Evolutionary conservation across 495 filamentous ascomycete genomes (phyloP).

Genomic region (Neurospora hispaniola): DNA sequence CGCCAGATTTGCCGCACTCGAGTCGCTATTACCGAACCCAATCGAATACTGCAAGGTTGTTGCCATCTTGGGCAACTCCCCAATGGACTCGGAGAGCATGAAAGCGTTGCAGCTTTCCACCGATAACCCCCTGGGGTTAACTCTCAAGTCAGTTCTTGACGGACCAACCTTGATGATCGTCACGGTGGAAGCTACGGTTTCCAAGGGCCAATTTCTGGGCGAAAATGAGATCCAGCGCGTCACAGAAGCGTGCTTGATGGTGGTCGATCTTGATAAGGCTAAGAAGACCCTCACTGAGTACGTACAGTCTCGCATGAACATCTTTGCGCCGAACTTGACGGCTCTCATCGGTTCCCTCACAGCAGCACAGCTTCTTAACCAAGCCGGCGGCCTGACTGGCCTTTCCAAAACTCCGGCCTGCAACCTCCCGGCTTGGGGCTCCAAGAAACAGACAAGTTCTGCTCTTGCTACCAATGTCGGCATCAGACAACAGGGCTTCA

Average conservation of each 20-base stretch:
- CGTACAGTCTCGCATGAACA: slow-evolving; percentile 93
- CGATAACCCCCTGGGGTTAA: slow-evolving; percentile 63
- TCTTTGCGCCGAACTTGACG: slow-evolving; percentile 94
- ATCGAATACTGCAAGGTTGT: slow-evolving; percentile 95
- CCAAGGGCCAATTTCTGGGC: slow-evolving; percentile 66
- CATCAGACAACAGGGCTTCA: slow-evolving; percentile 82
- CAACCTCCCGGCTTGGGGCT: slow-evolving; percentile 82
- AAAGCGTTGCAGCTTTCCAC: slow-evolving; percentile 58
- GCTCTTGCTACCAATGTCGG: slow-evolving; percentile 93
- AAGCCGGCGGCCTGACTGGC: slow-evolving; percentile 75
- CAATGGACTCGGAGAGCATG: slow-evolving; percentile 75
- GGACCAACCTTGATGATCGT: slow-evolving; percentile 90
- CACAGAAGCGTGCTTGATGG: slow-evolving; percentile 73
- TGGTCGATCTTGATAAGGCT: slow-evolving; percentile 73
- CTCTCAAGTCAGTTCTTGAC: slow-evolving; percentile 71
- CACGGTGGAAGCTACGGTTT: slow-evolving; percentile 87
- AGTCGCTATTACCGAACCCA: slow-evolving; percentile 82
- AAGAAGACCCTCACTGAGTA: slow-evolving; percentile 85
- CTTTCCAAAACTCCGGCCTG: slow-evolving; percentile 87
- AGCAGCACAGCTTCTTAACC: slow-evolving; percentile 91
- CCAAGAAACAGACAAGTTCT: slow-evolving; percentile 68
- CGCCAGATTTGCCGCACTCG: slow-evolving; percentile 87
- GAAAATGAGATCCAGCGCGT: slow-evolving; percentile 65
- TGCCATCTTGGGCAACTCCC: slow-evolving; percentile 84
- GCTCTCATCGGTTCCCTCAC: slow-evolving; percentile 87